Conservation (phyloP, 169 alveolate genomes). For the Babesia divergens region DNA sequence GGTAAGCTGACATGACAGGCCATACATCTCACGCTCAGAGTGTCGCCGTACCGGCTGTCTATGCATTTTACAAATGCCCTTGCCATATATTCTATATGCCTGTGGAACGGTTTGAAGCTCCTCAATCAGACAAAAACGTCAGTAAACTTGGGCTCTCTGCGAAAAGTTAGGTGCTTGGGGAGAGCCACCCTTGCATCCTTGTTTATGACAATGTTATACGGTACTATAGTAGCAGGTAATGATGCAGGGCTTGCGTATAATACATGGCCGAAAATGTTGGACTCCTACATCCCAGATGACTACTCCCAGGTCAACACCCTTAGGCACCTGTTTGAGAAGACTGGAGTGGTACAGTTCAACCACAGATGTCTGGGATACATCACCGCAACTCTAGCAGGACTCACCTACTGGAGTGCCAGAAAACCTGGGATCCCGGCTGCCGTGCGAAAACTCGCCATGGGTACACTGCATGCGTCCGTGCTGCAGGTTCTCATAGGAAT, state of each 20-base stretch:
- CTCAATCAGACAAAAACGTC: background rate
- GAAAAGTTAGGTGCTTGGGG: constrained; percentile 9
- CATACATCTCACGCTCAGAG: constrained; percentile 43
- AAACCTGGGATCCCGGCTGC: constrained; percentile 30
- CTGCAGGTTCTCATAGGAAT: constrained; percentile 72
- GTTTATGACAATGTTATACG: constrained; percentile 67
- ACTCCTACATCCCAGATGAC: constrained; percentile 75
- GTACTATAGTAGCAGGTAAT: constrained; percentile 85
- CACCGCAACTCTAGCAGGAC: constrained; percentile 42
- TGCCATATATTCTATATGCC: constrained; percentile 68
- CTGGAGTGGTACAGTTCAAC: constrained; percentile 80
- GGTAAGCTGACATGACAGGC: background rate
- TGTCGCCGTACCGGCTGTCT: constrained; percentile 74
- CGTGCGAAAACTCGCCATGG: constrained; percentile 59
- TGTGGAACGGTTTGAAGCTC: constrained; percentile 65
- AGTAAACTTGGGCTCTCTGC: background rate
- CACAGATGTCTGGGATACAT: constrained; percentile 82
- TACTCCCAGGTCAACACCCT: constrained; percentile 39
- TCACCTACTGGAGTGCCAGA: constrained; percentile 34
- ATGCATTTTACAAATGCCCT: constrained; percentile 73
- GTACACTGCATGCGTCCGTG: constrained; percentile 64
- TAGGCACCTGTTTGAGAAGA: constrained; percentile 72
- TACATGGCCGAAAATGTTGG: constrained; percentile 86
- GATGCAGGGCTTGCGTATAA: constrained; percentile 84
- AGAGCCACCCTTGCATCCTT: constrained; percentile 18